Conservation (phyloP, 768 basidiomycete species). For the Cystoderma amianthinum region DNA sequence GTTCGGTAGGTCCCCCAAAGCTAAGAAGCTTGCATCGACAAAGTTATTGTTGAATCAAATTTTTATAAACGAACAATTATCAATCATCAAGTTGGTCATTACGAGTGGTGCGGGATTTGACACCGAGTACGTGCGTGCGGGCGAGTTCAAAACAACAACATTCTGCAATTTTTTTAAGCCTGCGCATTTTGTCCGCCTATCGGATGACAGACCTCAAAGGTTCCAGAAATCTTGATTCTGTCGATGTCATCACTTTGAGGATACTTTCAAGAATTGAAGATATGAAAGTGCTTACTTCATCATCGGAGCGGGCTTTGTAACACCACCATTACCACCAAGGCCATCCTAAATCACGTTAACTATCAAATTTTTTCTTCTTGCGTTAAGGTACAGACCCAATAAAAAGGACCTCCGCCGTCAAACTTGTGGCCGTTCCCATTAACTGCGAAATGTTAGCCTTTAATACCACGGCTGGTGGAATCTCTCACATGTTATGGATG, state of each 20-base stretch:
- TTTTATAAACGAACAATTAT: slow-evolving; percentile 51
- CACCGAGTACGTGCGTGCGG: slow-evolving; percentile 28
- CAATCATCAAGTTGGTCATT: slow-evolving; percentile 42
- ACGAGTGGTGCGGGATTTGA: slow-evolving; percentile 29
- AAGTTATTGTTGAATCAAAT: slow-evolving; percentile 2
- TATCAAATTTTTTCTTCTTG: too few species aligned
- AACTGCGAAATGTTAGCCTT: slow-evolving; percentile 14
- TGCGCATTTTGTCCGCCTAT: slow-evolving; percentile 7
- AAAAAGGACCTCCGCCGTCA: slow-evolving; percentile 35
- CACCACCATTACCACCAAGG: slow-evolving; percentile 28
- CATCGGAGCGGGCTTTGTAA: slow-evolving; percentile 34
- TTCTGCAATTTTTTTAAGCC: slow-evolving; percentile 18
- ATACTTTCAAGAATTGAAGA: background rate
- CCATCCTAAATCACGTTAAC: slow-evolving; percentile 27
- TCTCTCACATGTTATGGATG: slow-evolving; percentile 37
- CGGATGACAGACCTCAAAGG: slow-evolving; percentile 18
- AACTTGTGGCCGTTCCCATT: slow-evolving; percentile 34
- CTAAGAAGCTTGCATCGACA: slow-evolving; percentile 17
- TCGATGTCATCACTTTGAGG: slow-evolving; percentile 1
- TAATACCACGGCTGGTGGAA: background rate
- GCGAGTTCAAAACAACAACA: slow-evolving; percentile 33
- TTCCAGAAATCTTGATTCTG: slow-evolving; percentile 31
- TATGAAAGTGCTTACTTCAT: slow-evolving; percentile 24
- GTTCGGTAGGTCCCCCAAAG: slow-evolving; percentile 45
- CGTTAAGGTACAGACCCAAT: slow-evolving; percentile 33